Evolutionary conservation across 2,329 filamentous ascomycete species (phyloP).

Genomic region (Phaeoacremonium minimum): DNA sequence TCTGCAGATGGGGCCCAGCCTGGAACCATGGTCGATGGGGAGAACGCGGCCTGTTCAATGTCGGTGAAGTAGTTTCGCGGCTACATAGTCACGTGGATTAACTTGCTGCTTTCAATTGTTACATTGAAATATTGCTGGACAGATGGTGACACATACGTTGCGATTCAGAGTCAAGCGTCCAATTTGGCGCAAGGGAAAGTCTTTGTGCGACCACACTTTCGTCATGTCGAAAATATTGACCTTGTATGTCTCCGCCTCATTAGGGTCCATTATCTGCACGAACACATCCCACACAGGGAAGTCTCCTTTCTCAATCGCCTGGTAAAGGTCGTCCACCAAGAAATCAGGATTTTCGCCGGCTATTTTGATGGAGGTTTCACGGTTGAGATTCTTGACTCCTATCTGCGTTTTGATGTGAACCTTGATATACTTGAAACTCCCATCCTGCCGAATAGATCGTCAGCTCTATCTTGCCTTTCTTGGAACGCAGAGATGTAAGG

Average conservation of each 20-base stretch:
- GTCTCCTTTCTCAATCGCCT: constrained; percentile 38
- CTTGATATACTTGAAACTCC: constrained; percentile 9
- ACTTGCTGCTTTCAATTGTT: too few species aligned
- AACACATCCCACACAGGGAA: constrained; percentile 46
- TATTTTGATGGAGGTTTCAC: constrained; percentile 2
- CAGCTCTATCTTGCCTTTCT: too few species aligned
- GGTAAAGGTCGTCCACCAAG: constrained; percentile 40
- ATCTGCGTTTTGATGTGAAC: constrained; percentile 9
- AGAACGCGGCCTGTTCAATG: constrained; percentile 55
- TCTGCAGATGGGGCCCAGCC: constrained; percentile 50
- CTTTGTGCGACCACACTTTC: constrained; percentile 46
- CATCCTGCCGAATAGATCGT: constrained; percentile 6
- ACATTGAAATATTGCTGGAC: too few species aligned
- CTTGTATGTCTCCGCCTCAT: constrained; percentile 40
- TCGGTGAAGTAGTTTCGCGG: constrained; percentile 24
- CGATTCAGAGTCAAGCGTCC: constrained; percentile 46
- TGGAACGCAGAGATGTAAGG: too few species aligned
- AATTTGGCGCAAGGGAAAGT: constrained; percentile 42
- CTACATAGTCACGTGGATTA: too few species aligned
- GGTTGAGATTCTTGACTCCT: constrained; percentile 3
- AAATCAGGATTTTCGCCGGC: constrained; percentile 36
- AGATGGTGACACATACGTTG: constrained; percentile 37
- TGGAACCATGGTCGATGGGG: constrained; percentile 50
- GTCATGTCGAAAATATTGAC: constrained; percentile 54
- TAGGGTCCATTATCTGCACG: constrained; percentile 49